Conservation (phyloP, 2,329 filamentous ascomycete genomes). For the Allantophomopsis lycopodina region DNA sequence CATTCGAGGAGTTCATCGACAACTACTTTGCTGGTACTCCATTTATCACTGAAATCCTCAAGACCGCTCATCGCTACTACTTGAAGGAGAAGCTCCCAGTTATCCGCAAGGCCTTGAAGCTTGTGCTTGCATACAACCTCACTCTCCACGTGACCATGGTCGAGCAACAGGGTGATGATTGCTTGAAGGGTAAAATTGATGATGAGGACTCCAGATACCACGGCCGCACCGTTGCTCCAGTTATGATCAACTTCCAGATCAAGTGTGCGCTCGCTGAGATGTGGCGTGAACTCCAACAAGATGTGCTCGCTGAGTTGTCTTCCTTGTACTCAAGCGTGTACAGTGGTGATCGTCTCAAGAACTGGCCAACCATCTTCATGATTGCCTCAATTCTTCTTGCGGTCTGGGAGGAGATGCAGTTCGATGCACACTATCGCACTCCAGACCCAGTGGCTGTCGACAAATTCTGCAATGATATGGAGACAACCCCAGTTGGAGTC, state of each 20-base stretch:
- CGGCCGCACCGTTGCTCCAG: constrained; percentile 82
- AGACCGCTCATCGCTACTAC: constrained; percentile 91
- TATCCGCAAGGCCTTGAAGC: constrained; percentile 88
- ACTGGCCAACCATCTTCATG: constrained; percentile 99
- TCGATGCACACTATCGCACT: constrained; percentile 91
- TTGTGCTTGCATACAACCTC: constrained; percentile 90
- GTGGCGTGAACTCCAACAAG: constrained; percentile 96
- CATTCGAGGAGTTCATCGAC: constrained; percentile 87
- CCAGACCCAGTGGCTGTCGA: constrained; percentile 73
- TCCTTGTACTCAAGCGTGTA: constrained; percentile 93
- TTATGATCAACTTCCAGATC: constrained; percentile 99
- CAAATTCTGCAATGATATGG: constrained; percentile 96
- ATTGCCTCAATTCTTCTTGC: constrained; percentile 82
- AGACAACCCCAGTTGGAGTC: constrained; percentile 87
- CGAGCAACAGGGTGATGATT: constrained; percentile 68
- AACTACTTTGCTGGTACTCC: constrained; percentile 93
- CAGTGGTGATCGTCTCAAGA: constrained; percentile 92
- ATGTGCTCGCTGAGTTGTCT: constrained; percentile 88
- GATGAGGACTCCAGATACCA: constrained; percentile 77
- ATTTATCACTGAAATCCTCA: constrained; percentile 90
- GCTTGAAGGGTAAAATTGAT: constrained; percentile 69
- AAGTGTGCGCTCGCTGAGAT: constrained; percentile 94
- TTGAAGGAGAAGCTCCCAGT: constrained; percentile 76
- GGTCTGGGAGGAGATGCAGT: constrained; percentile 98
- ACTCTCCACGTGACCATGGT: constrained; percentile 92